Percentiles rank a stretch among this genome's conserved stretches.
Conservation (phyloP, 2,329 filamentous ascomycete species). For the Neopestalotiopsis sp. region DNA sequence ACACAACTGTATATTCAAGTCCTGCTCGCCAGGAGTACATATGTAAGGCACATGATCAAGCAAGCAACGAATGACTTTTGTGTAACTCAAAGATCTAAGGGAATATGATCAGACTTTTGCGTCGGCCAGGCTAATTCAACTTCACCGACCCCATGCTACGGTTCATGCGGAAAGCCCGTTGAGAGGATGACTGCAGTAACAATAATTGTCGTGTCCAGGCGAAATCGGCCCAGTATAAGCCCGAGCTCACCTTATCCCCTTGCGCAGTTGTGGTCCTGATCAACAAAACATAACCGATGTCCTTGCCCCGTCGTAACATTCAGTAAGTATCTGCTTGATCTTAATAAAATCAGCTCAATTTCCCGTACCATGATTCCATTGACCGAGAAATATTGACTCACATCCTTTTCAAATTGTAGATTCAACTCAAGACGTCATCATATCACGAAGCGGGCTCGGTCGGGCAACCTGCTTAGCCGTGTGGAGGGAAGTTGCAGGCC, state of each 20-base stretch:
- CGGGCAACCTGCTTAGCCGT: conserved; percentile 56
- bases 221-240: neutral
- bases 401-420: conserved; percentile 35
- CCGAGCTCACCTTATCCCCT: neutral
- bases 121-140: neutral
- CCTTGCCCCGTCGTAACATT: neutral
- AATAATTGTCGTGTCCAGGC: neutral
- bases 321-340: conserved; percentile 13
- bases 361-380: neutral
- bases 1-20: neutral
- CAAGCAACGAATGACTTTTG: conserved; percentile 9
- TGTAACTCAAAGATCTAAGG: neutral
- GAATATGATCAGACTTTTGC: neutral
- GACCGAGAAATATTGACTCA: conserved; percentile 22
- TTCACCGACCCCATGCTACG: neutral
- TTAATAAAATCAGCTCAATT: neutral
- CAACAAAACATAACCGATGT: neutral
- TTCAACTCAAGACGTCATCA: conserved; percentile 62
- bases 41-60: neutral
- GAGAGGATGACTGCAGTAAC: neutral
- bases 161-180: neutral
- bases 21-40: neutral
- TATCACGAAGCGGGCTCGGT: conserved; percentile 71
- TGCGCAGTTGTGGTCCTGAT: neutral
- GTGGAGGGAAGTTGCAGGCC: conserved; percentile 49